phyloP scores from a whole-genome alignment of 2,329 filamentous ascomycete species.

The Eurotiales sp. region DNA sequence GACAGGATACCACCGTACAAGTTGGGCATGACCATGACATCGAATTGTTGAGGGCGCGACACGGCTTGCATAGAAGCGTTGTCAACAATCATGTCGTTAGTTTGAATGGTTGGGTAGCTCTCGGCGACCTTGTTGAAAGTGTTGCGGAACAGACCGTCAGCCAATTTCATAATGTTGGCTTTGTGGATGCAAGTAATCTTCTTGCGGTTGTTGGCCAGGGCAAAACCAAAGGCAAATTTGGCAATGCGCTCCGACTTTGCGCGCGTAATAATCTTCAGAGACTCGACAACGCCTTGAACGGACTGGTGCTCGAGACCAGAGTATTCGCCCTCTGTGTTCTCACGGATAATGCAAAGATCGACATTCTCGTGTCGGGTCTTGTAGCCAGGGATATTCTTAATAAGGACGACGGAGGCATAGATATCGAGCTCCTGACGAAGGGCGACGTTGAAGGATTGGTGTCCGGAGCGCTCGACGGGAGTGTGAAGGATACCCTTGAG shows the following conservation, averaged over 20 bases:
- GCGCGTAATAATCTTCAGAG: conserved; percentile 98
- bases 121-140: conserved; percentile 91
- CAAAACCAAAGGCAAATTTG: conserved; percentile 97
- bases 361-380: conserved; percentile 95
- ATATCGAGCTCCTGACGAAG: conserved; percentile 99
- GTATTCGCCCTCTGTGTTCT: conserved; percentile 99
- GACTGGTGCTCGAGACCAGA: conserved; percentile 98
- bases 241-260: conserved; percentile 99
- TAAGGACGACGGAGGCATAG: conserved; percentile 93
- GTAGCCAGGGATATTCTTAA: conserved; percentile 99
- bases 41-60: conserved; percentile 92
- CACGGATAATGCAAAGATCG: conserved; percentile 98
- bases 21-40: conserved; percentile 99
- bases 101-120: conserved; percentile 92
- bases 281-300: conserved; percentile 93
- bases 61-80: conserved; percentile 99
- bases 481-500: conserved; percentile 99
- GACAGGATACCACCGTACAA: conserved; percentile 97
- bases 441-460: conserved; percentile 99
- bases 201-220: conserved; percentile 96
- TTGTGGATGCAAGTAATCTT: conserved; percentile 99
- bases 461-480: conserved; percentile 90
- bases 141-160: conserved; percentile 96
- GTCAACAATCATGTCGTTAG: conserved; percentile 99
- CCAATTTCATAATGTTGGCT: conserved; percentile 99